Evolutionary conservation across 2,329 filamentous ascomycete genomes (phyloP).

Genomic region (Hymenoscyphus fraxineus): DNA sequence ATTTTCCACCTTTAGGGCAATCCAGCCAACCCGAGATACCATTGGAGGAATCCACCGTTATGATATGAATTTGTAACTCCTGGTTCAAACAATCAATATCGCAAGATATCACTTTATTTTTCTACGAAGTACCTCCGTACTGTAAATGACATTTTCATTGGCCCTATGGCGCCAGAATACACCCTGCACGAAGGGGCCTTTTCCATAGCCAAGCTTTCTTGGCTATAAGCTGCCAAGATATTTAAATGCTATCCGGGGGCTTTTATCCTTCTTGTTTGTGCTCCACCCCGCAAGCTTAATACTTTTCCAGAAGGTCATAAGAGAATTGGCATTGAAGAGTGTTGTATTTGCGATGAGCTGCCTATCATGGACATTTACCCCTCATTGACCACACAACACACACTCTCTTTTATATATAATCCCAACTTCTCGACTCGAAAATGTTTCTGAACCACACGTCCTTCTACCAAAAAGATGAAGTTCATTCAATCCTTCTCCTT

Average conservation of each 20-base stretch:
- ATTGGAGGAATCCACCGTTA: no score
- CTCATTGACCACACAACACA: background rate
- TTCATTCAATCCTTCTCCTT: slow-evolving; percentile 6
- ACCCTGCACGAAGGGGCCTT: background rate
- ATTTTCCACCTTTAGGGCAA: no score
- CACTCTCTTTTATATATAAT: background rate
- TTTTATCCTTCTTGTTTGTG: slow-evolving; percentile 7
- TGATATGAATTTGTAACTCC: no score
- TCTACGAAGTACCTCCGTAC: no score
- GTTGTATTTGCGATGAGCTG: slow-evolving; percentile 8
- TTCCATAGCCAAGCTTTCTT: slow-evolving; percentile 7
- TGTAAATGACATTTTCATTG: no score
- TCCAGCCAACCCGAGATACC: no score
- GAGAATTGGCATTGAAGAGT: slow-evolving; percentile 4
- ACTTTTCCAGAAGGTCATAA: slow-evolving; percentile 18
- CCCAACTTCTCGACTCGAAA: background rate
- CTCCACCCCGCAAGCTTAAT: slow-evolving; percentile 12
- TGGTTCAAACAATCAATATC: no score
- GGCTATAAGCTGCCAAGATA: slow-evolving; percentile 10
- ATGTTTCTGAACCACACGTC: background rate
- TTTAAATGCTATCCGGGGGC: background rate
- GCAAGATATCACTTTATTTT: no score
- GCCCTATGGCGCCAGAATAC: background rate
- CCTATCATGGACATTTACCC: background rate
- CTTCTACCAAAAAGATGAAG: slow-evolving; percentile 9